These are phyloP conservation scores for Uronychia setigera DNA, from an alignment of 73 alveolate species.

Conservation along the genomic window DNA sequence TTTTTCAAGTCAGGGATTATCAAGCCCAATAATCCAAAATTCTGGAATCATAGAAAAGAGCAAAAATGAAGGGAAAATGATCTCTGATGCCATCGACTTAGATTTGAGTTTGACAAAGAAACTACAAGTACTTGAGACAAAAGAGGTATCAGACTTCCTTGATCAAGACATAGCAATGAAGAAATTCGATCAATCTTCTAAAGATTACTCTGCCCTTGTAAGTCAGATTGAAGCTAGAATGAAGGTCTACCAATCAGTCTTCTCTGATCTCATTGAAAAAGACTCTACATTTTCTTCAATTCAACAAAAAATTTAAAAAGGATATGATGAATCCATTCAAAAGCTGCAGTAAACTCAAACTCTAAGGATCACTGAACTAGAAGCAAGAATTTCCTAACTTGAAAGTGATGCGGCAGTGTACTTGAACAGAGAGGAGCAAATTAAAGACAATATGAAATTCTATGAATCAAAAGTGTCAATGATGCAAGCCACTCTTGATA, in stretches of 20 bases:
- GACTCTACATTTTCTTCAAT: not conserved
- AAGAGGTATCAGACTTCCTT: not conserved
- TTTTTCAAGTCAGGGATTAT: too few relatives aligned
- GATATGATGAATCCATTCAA: not conserved
- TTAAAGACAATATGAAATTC: not conserved
- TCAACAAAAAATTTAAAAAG: not conserved
- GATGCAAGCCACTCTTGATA: not conserved
- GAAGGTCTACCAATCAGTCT: not conserved
- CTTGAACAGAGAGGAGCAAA: not conserved
- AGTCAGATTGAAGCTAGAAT: not conserved
- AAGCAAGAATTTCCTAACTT: not conserved
- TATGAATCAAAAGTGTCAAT: not conserved
- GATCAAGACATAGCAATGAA: not conserved
- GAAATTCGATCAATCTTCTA: not conserved
- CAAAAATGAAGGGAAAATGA: not conserved
- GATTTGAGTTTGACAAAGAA: not conserved
- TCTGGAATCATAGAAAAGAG: not conserved
- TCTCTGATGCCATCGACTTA: not conserved
- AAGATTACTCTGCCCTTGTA: not conserved
- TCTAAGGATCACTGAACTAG: not conserved
- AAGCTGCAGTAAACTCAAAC: not conserved
- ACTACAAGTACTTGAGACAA: not conserved
- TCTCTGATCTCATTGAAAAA: not conserved
- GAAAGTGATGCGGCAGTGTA: not conserved
- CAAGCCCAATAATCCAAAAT: too few relatives aligned